Evolutionary conservation across 352 stramenopile species (phyloP).

Genomic region (Blastocystis hominis): DNA sequence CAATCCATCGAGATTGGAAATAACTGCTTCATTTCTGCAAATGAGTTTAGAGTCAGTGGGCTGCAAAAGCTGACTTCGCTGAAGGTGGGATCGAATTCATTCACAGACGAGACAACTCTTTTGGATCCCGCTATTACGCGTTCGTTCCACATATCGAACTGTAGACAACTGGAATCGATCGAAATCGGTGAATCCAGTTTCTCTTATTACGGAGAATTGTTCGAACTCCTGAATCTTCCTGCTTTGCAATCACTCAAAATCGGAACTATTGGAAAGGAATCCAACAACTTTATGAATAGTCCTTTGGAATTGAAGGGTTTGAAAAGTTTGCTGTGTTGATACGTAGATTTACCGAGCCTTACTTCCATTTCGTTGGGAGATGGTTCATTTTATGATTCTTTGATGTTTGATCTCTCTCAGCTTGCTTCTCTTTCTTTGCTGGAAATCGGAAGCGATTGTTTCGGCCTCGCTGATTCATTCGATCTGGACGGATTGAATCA

Average conservation of each 20-base stretch:
- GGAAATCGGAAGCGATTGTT: too few relatives aligned
- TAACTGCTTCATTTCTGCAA: not conserved
- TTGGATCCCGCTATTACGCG: not conserved
- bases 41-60: not conserved
- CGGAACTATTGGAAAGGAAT: not conserved
- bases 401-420: not conserved
- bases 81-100: not conserved
- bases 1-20: not conserved
- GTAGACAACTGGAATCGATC: not conserved
- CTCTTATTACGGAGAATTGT: not conserved
- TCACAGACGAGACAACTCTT: not conserved
- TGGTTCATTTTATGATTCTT: not conserved
- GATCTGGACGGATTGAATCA: too few relatives aligned
- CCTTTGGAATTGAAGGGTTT: not conserved
- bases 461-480: too few relatives aligned
- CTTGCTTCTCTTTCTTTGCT: too few relatives aligned
- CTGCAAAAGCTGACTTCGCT: not conserved
- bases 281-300: not conserved
- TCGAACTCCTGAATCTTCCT: not conserved
- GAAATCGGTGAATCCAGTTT: not conserved
- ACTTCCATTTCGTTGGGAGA: not conserved
- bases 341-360: not conserved
- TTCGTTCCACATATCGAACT: not conserved
- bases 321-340: not conserved
- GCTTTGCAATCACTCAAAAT: not conserved